Evolutionary conservation across 768 basidiomycete genomes (phyloP), one percentile per base, ranked within the genome.

Genomic region (Podaxis pistillaris): DNA sequence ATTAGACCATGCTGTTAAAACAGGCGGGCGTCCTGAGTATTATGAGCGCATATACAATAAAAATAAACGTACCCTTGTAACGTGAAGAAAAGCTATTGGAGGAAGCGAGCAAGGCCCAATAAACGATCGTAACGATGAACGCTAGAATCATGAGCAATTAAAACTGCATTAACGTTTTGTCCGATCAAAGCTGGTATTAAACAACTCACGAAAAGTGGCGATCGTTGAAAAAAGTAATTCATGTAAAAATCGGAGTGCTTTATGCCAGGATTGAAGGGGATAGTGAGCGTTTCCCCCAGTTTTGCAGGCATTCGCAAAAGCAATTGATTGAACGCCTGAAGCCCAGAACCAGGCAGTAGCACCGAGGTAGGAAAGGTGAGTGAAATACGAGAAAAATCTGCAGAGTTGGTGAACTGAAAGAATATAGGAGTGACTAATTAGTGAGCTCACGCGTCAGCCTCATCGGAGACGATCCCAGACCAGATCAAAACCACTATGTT

Each of bases 1-100:
- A 69, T 85, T 86, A 8, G 70, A 67, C 83, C 85, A 90, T 0
- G 80, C 86, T 87, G 50, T 44, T 11, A 7, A 30, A 3, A n/a
- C 19, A 33, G 12, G 30, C 11, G 19, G 15, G 56, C 15, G 19
- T 24, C n/a, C 44, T 11, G 28, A 41, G 2, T 38, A 19, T 46
- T 8, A 49, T 28, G 12, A 9, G 17, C 44, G 37, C 22, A 30
- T 13, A 33, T 9, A 15, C 24, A 12, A 12, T 8, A 17, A 47
- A 37, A 30, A 24, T 22, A 33, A 26, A 40, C 58, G 12, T 6
- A 65, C 64, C 55, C 11, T 13, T 30, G 38, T 37, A 58, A 36
- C 19, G 30, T 12, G 15, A 22, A 13, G 22, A 47, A 41, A 64
- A 63, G n/a, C 50, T 60, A 1, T 56, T 37, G 5, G 67, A 51